Evolutionary conservation across 495 filamentous ascomycete species (phyloP).

Genomic region (Entonaema liquescens): DNA sequence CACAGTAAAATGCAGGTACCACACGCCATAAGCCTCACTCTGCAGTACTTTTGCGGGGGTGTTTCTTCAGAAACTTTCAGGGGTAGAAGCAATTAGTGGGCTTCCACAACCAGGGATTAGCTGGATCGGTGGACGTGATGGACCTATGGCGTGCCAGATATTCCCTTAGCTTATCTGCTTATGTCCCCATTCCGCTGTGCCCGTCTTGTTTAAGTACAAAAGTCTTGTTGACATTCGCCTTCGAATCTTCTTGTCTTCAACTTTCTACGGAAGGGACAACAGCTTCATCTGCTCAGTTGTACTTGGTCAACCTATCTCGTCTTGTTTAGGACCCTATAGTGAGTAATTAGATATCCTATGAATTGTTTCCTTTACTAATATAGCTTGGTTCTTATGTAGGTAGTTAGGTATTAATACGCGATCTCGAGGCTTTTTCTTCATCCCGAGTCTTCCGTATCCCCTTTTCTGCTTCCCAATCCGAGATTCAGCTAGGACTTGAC

Average conservation of each 20-base stretch:
- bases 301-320: conserved; percentile 2
- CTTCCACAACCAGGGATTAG: conserved; percentile 12
- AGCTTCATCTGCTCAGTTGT: conserved; percentile 3
- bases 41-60: not conserved
- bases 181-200: not conserved
- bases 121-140: conserved; percentile 29
- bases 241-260: conserved; percentile 16
- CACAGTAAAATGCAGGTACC: conserved; percentile 27
- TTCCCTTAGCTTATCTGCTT: conserved; percentile 2
- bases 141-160: conserved; percentile 16
- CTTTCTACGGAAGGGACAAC: not conserved
- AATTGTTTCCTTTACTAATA: not conserved
- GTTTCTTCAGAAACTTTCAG: not conserved
- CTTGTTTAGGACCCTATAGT: conserved; percentile 3
- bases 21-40: not conserved
- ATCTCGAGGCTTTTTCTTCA: conserved; percentile 8
- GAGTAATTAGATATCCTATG: not conserved
- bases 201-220: not conserved
- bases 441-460: conserved; percentile 21
- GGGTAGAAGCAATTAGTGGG: conserved; percentile 6
- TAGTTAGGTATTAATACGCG: conserved; percentile 8
- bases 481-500: not conserved
- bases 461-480: not conserved
- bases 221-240: conserved; percentile 4
- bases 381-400: not conserved